phyloP scores from a whole-genome alignment of 1,284 basidiomycete species.

The Wallemia hederae region DNA sequence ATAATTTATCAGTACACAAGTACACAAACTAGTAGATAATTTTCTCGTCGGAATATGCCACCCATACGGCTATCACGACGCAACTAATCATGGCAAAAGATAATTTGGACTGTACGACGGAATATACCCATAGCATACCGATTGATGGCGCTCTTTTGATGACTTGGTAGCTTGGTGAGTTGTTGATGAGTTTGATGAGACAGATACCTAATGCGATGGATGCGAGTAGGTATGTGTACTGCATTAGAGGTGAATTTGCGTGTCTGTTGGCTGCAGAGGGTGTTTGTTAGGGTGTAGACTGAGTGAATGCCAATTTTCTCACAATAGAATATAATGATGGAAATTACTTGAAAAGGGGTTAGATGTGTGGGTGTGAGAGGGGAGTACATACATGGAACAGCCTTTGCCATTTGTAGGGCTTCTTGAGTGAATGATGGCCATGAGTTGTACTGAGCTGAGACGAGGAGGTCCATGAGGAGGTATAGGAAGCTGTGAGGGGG shows the following conservation, averaged over 20 bases:
- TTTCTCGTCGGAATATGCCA: background rate
- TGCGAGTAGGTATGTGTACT: background rate
- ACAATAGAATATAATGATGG: slow-evolving; percentile 1
- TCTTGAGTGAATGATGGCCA: background rate
- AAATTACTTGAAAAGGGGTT: background rate
- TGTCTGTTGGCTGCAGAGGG: background rate
- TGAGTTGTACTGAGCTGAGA: background rate
- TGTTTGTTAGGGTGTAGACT: background rate
- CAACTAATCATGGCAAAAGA: background rate
- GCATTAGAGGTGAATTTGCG: background rate
- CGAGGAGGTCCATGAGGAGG: slow-evolving; percentile 2
- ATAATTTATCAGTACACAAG: too few relatives aligned
- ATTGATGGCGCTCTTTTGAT: background rate
- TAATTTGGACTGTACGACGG: background rate
- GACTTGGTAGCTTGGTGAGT: background rate
- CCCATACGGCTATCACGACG: background rate
- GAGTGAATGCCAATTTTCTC: background rate
- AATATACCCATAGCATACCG: background rate
- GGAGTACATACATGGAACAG: background rate
- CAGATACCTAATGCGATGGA: background rate
- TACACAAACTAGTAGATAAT: background rate
- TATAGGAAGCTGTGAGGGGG: background rate
- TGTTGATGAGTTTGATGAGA: background rate
- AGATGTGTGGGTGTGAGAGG: too few relatives aligned
- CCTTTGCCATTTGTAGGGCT: background rate